Evolutionary conservation across 176 grass and related monocot genomes (phyloP), one percentile per base, ranked within the genome.

Genomic region (Ananas comosus): DNA sequence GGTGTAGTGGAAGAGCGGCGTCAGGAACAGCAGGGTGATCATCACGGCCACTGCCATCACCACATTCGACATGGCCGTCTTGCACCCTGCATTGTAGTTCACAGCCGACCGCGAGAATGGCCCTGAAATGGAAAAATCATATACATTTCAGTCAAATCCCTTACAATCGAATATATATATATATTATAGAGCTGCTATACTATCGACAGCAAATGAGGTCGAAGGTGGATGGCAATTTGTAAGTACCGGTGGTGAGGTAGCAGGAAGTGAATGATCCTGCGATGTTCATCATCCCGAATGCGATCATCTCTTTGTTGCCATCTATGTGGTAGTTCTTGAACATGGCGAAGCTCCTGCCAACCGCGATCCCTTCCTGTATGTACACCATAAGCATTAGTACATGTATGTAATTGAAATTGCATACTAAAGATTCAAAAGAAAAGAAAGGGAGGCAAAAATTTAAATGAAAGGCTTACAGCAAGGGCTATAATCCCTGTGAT

Each of bases 291-390:
- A 80, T 81, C 10, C 93, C 93, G 7, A 97, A 67, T 14, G 93
- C 93, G 17, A 92, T 90, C 93, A 97, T 97, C 74, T 97, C 93
- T 81, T 97, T 97, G 86, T 97, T 97, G 49, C 93, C 93, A 19
- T 97, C 93, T 13, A 97, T 92, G 68, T 97, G 82, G 80, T 97
- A 97, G 69, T 92, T 97, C 79, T 97, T 97, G 85, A 90, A 90
- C 89, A 92, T 92, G 52, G 93, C 84, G 24, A 97, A 97, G 68
- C 86, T 97, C 74, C 93, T 74, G 10, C 93, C 93, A 0, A 97
- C 93, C 1, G 93, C 93, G 65, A 97, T 97, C 53, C 93, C 93
- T 90, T 97, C 93, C 93, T 97, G 83, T 65, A 70, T 68, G 69
- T 28, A 63, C 50, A 19, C 2, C 21, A 11, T 4, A 4, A 19